Conservation (phyloP, 1,284 basidiomycete genomes). For the Ceratobasidium sp. region DNA sequence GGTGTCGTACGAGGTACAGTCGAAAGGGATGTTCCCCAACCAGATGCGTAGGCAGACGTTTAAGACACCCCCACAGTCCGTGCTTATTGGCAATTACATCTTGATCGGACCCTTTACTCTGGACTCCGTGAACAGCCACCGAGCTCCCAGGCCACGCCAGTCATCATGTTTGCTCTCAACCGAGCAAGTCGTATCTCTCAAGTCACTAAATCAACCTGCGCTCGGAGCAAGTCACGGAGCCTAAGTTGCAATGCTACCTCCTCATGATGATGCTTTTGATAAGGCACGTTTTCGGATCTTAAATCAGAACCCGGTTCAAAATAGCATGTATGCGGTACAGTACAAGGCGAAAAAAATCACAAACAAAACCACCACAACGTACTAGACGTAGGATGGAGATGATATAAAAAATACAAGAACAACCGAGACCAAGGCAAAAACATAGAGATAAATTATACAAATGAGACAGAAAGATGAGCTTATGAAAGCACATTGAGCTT, state of each 20-base stretch:
- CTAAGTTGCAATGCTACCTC: not conserved
- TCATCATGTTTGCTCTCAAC: not conserved
- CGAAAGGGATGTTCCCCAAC: constrained; percentile 24
- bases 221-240: constrained; percentile 14
- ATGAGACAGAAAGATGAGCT: no score
- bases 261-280: not conserved
- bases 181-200: not conserved
- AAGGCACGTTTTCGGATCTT: not conserved
- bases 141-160: not conserved
- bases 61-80: constrained; percentile 24
- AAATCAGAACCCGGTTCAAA: not conserved
- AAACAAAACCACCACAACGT: not conserved
- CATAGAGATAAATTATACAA: not conserved
- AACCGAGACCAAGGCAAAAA: not conserved
- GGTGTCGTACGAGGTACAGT: constrained; percentile 28
- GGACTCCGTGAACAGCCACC: not conserved
- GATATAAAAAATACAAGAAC: not conserved
- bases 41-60: not conserved
- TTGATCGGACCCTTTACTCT: not conserved
- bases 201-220: not conserved
- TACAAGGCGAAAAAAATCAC: not conserved
- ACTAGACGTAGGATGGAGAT: not conserved
- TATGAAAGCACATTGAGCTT: no score
- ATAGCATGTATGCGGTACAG: not conserved
- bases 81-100: constrained; percentile 21